Percentiles rank a stretch among this genome's conserved stretches.
These are phyloP conservation scores for Geranium brycei DNA, from an alignment of 345 rosid genomes.

Conservation along the genomic window DNA sequence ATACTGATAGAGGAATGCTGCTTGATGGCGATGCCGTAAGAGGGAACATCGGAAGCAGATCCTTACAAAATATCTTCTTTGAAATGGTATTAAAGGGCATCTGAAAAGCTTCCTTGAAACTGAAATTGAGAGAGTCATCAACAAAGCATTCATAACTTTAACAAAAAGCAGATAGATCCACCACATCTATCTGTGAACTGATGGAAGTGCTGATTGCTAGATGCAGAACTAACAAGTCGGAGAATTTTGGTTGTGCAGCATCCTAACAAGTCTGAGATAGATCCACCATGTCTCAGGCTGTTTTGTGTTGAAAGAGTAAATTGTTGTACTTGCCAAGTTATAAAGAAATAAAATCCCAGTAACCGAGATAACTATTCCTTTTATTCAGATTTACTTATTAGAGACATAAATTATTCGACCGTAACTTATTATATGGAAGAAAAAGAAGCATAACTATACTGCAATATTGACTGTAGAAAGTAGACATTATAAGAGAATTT, in stretches of 20 bases:
- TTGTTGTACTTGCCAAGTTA: neutral
- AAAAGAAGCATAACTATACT: no score
- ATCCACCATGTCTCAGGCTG: neutral
- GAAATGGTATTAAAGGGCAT: conserved; percentile 78
- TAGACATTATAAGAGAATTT: no score
- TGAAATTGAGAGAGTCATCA: conserved; percentile 19
- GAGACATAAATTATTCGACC: no score
- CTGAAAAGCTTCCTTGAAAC: conserved; percentile 71
- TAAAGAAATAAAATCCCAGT: neutral
- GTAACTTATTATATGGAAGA: no score
- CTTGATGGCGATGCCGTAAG: conserved; percentile 29
- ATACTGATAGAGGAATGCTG: conserved; percentile 53
- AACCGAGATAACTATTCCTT: neutral
- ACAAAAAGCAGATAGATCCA: neutral
- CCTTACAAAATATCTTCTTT: conserved; percentile 45
- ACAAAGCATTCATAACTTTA: conserved; percentile 3
- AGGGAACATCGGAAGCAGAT: conserved; percentile 52
- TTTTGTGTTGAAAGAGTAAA: neutral
- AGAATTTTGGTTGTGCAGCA: neutral
- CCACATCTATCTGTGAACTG: neutral
- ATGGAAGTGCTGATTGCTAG: neutral
- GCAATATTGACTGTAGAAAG: no score
- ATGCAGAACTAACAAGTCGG: neutral
- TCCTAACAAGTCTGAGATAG: no score
- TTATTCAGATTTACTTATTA: neutral